Evolutionary conservation across 2,329 filamentous ascomycete species (phyloP).

Genomic region (Gremmenia infestans): DNA sequence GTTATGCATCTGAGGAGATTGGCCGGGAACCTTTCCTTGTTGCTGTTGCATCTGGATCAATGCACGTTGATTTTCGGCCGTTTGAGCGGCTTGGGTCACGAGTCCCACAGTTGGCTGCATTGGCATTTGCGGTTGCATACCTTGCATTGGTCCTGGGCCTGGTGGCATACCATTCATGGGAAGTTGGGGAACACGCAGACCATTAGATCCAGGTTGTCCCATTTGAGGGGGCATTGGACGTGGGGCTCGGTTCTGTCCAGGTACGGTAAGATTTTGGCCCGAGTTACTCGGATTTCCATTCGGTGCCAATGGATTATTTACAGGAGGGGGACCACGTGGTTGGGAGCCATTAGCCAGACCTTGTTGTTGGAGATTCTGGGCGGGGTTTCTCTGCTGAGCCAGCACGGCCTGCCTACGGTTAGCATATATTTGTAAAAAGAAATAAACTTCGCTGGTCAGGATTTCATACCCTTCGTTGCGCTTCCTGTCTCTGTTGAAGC

Average conservation of each 20-base stretch:
- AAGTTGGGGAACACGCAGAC: slow-evolving; percentile 38
- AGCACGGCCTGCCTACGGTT: slow-evolving; percentile 38
- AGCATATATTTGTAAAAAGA: slow-evolving; percentile 16
- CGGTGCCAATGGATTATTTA: slow-evolving; percentile 18
- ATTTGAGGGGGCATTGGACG: slow-evolving; percentile 27
- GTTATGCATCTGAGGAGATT: slow-evolving; percentile 27
- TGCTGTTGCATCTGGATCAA: slow-evolving; percentile 36
- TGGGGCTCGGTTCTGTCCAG: slow-evolving; percentile 27
- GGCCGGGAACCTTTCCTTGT: slow-evolving; percentile 24
- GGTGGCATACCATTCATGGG: slow-evolving; percentile 62
- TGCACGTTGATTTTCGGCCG: slow-evolving; percentile 59
- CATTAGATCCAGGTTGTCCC: slow-evolving; percentile 27
- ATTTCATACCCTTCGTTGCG: slow-evolving; percentile 46
- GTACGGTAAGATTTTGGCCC: slow-evolving; percentile 25
- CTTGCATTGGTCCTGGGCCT: slow-evolving; percentile 55
- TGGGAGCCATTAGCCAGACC: slow-evolving; percentile 8
- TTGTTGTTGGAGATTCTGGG: slow-evolving; percentile 21
- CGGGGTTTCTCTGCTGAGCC: slow-evolving; percentile 15
- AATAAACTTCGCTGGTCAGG: slow-evolving; percentile 24
- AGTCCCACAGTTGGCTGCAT: slow-evolving; percentile 42
- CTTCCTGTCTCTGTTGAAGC: slow-evolving; percentile 34
- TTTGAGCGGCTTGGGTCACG: slow-evolving; percentile 59
- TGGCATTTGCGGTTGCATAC: slow-evolving; percentile 49
- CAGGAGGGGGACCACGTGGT: slow-evolving; percentile 2
- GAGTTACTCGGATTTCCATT: slow-evolving; percentile 18